Conservation (phyloP, 179 eudicot genomes). For the Silene coronaria region DNA sequence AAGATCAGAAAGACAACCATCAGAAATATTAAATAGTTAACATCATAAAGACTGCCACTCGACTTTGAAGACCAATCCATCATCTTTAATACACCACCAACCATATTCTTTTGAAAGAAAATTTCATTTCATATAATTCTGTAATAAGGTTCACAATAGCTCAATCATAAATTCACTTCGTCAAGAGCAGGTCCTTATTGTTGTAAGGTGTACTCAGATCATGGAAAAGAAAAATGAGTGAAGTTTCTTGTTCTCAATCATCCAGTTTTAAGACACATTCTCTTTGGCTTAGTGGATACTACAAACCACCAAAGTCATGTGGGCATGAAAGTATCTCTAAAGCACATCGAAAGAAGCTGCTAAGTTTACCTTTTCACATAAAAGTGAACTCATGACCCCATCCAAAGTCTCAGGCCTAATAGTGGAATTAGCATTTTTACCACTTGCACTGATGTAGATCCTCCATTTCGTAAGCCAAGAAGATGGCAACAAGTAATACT, state of each 20-base stretch:
- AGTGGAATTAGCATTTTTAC: slow-evolving; percentile 50
- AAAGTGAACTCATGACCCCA: slow-evolving; percentile 43
- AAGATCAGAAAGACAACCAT: slow-evolving; percentile 7
- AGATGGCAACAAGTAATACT: slow-evolving; percentile 79
- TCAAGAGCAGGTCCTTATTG: too few relatives aligned
- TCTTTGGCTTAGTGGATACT: too few relatives aligned
- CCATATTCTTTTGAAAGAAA: not conserved
- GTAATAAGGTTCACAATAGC: not conserved
- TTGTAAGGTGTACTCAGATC: too few relatives aligned
- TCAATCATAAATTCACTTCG: too few relatives aligned
- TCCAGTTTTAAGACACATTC: too few relatives aligned
- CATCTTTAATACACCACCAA: not conserved
- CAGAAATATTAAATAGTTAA: slow-evolving; percentile 9
- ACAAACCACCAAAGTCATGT: too few relatives aligned
- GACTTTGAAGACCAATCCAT: not conserved
- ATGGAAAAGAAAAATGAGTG: too few relatives aligned
- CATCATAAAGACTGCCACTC: slow-evolving; percentile 2
- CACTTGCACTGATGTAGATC: slow-evolving; percentile 61
- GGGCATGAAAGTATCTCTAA: not conserved
- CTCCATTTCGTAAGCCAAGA: slow-evolving; percentile 90
- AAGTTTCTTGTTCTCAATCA: too few relatives aligned
- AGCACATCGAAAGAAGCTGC: slow-evolving; percentile 9
- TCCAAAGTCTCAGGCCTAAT: slow-evolving; percentile 60
- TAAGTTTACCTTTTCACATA: slow-evolving; percentile 58
- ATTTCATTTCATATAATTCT: not conserved